These are phyloP conservation scores for Russula dissimulans DNA, from an alignment of 768 basidiomycete genomes.

Conservation along the genomic window DNA sequence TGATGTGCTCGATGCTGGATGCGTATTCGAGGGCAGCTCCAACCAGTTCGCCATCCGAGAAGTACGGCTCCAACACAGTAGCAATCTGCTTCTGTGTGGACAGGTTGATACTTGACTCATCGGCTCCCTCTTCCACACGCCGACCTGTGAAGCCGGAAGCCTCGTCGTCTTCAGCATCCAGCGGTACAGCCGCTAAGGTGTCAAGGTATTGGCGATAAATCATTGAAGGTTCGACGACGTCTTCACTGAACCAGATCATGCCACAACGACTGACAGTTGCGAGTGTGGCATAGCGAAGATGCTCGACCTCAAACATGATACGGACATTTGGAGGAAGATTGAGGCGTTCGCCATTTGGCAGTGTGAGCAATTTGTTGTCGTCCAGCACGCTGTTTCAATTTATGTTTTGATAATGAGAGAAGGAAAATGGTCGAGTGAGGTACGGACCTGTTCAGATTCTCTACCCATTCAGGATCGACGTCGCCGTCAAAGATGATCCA, in stretches of 20 bases:
- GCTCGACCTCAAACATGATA: slow-evolving; percentile 99
- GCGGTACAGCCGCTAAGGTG: slow-evolving; percentile 58
- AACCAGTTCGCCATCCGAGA: slow-evolving; percentile 75
- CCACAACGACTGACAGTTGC: slow-evolving; percentile 99
- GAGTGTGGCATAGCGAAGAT: slow-evolving; percentile 90
- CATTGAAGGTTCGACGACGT: slow-evolving; percentile 87
- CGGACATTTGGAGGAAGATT: slow-evolving; percentile 95
- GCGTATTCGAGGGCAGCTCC: slow-evolving; percentile 70
- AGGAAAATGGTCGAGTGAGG: not conserved
- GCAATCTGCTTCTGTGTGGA: slow-evolving; percentile 69
- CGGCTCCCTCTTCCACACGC: slow-evolving; percentile 41
- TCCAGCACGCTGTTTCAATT: slow-evolving; percentile 71
- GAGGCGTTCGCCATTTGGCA: slow-evolving; percentile 96
- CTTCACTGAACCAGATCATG: slow-evolving; percentile 99
- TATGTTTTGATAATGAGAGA: not conserved
- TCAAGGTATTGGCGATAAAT: slow-evolving; percentile 83
- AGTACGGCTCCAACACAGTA: slow-evolving; percentile 69
- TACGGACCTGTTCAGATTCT: slow-evolving; percentile 91
- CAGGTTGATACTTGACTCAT: slow-evolving; percentile 50
- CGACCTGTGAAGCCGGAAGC: slow-evolving; percentile 50
- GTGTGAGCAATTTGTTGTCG: slow-evolving; percentile 93
- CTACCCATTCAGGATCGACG: slow-evolving; percentile 99
- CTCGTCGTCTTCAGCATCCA: slow-evolving; percentile 90
- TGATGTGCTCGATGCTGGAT: slow-evolving; percentile 88
- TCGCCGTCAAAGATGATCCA: slow-evolving; percentile 99